Evolutionary conservation across 2,329 filamentous ascomycete genomes (phyloP).

Genomic region (Aspergillus awamori): DNA sequence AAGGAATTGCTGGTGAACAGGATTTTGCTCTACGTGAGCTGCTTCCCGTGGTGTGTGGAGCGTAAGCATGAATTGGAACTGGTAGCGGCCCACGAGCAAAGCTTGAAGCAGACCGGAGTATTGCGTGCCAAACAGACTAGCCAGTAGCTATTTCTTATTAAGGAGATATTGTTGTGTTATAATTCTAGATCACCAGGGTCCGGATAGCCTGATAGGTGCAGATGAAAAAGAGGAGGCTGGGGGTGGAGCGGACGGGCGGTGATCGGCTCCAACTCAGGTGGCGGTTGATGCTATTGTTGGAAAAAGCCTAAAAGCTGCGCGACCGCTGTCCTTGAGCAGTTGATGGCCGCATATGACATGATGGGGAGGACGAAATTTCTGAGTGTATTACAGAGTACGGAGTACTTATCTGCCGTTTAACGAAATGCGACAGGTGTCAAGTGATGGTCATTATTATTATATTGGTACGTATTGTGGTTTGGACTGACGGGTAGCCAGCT

Average conservation of each 20-base stretch:
- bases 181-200: neutral
- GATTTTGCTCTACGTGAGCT: neutral
- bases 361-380: neutral
- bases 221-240: conserved; percentile 17
- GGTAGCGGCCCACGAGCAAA: neutral
- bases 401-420: neutral
- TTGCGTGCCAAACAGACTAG: neutral
- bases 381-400: neutral
- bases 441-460: neutral
- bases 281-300: conserved; percentile 9
- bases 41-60: neutral
- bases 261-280: conserved; percentile 4
- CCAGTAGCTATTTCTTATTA: neutral
- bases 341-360: neutral
- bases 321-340: neutral
- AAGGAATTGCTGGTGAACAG: neutral
- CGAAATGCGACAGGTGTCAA: neutral
- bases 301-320: neutral
- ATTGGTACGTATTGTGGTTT: neutral
- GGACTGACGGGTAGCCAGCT: neutral
- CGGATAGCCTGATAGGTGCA: neutral
- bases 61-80: neutral
- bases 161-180: neutral
- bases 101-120: neutral
- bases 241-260: conserved; percentile 16